Conservation (phyloP, 495 filamentous ascomycete genomes). For the Cryomyces antarcticus region DNA sequence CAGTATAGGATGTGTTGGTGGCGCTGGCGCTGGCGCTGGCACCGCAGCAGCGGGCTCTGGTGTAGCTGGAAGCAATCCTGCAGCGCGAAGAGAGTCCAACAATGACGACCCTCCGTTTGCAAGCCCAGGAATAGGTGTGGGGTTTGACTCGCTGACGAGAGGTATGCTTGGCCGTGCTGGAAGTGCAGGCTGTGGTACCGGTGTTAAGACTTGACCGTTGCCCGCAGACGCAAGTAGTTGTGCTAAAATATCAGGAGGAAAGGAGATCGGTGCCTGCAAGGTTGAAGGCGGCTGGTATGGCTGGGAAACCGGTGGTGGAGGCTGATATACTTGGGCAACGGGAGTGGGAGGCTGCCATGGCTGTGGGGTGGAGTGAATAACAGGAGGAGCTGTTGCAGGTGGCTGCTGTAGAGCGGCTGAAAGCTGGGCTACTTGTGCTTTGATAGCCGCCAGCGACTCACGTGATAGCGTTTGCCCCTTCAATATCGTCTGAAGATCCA, state of each 20-base stretch:
- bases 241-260: background rate
- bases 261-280: background rate
- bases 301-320: background rate
- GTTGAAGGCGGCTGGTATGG: conserved; percentile 1
- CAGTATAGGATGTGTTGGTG: no score
- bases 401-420: conserved; percentile 4
- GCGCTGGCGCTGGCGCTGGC: background rate
- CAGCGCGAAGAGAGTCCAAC: no score
- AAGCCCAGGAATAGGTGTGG: no score
- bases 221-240: no score
- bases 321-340: conserved; percentile 2
- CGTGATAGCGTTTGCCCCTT: conserved; percentile 57
- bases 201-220: no score
- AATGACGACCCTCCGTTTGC: no score
- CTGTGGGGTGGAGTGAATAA: background rate
- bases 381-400: background rate
- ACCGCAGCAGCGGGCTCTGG: background rate
- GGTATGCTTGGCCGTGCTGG: no score
- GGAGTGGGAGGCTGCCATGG: conserved; percentile 4
- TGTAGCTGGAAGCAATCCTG: no score
- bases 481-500: conserved; percentile 69
- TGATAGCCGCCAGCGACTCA: conserved; percentile 59
- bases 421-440: conserved; percentile 57
- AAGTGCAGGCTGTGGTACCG: no score
- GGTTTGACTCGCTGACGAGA: no score